Evolutionary conservation across 352 stramenopile genomes (phyloP).

Genomic region (Blastocystis sp.): DNA sequence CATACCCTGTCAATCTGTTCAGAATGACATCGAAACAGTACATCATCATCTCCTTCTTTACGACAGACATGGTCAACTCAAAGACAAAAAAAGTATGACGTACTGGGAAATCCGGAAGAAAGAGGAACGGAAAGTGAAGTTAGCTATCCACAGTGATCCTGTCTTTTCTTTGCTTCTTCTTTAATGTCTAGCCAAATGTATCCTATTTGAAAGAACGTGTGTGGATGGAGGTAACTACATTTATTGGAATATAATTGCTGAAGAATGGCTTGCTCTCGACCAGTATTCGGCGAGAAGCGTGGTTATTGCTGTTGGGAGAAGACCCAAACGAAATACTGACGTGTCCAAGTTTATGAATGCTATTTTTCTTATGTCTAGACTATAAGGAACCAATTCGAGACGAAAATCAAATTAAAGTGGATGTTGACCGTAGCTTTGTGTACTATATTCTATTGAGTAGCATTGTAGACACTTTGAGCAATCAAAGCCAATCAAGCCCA

Average conservation of each 20-base stretch:
- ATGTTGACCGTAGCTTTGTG: constrained; percentile 33
- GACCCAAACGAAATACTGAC: not conserved
- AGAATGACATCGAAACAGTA: constrained; percentile 62
- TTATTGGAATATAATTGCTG: not conserved
- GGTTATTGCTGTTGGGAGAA: constrained; percentile 11
- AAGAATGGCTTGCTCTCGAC: constrained; percentile 30
- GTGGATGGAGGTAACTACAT: not conserved
- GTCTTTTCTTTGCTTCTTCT: not conserved
- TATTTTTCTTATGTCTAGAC: not conserved
- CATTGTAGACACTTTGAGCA: constrained; percentile 24
- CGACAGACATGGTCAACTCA: constrained; percentile 40
- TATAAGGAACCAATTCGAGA: constrained; percentile 2
- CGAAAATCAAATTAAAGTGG: constrained; percentile 50
- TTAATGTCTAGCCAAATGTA: constrained; percentile 31
- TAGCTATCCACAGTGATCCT: not conserved
- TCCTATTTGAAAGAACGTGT: constrained; percentile 9
- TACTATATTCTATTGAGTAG: not conserved
- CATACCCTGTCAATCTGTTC: constrained; percentile 16
- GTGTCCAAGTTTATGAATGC: not conserved
- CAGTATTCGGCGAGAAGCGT: not conserved
- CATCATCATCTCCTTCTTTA: constrained; percentile 63
- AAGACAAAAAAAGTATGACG: not conserved
- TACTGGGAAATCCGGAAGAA: not conserved
- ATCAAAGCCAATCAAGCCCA: not conserved
- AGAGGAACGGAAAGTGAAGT: constrained; percentile 10